phyloP scores from a whole-genome alignment of 768 basidiomycete species.

The Tricholoma furcatifolium region DNA sequence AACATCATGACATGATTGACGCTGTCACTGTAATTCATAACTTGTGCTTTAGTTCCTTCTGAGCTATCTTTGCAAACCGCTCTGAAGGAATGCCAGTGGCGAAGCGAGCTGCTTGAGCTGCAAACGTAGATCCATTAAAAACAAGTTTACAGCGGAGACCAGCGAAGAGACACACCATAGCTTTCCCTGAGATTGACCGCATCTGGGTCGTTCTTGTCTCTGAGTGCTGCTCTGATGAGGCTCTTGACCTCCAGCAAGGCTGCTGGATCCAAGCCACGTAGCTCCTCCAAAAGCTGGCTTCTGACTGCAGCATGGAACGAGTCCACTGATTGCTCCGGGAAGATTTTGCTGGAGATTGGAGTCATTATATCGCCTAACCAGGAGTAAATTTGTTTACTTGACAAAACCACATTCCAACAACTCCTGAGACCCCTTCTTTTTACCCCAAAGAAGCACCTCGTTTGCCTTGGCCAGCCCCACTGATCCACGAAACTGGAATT shows the following conservation, averaged over 20 bases:
- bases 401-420: conserved; percentile 61
- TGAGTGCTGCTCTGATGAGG: conserved; percentile 52
- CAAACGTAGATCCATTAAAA: neutral
- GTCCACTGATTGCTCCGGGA: conserved; percentile 48
- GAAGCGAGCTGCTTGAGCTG: conserved; percentile 65
- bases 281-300: conserved; percentile 46
- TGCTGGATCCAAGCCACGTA: conserved; percentile 55
- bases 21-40: conserved; percentile 29
- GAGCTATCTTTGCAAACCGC: conserved; percentile 57
- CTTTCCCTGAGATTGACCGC: conserved; percentile 67
- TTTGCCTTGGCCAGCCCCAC: conserved; percentile 72
- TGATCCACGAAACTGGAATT: conserved; percentile 21
- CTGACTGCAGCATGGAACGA: conserved; percentile 56
- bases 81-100: conserved; percentile 54
- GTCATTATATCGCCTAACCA: neutral
- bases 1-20: no score
- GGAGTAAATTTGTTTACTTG: conserved; percentile 43
- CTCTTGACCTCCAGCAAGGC: conserved; percentile 53
- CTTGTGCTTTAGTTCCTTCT: conserved; percentile 67
- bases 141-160: neutral
- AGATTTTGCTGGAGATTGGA: conserved; percentile 49
- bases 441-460: conserved; percentile 69
- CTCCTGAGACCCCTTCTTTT: conserved; percentile 60
- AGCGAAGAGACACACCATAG: conserved; percentile 38
- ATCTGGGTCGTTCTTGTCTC: conserved; percentile 64